Evolutionary conservation across 2,329 filamentous ascomycete species (phyloP), one percentile per base, ranked within the genome.

Genomic region (Orbilia javanica): DNA sequence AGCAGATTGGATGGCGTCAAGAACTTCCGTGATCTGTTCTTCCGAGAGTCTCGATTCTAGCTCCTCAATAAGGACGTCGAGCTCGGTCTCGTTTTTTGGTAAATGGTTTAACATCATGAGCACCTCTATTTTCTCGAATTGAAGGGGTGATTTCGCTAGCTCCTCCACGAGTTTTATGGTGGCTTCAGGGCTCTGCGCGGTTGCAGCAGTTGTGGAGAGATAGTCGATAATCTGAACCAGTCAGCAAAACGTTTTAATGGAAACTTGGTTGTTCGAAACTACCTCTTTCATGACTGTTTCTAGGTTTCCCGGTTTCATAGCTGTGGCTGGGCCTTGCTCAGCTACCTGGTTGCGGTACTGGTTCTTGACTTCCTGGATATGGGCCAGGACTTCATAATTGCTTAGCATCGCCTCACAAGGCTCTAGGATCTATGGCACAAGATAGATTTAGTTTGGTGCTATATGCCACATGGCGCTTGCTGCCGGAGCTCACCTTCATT

Each of bases 311-410:
- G 81, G 80, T 68, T 82, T 82, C 81, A 82, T 81, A 72, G 81
- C 80, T 8, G 79, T 66, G 1, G 78, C 79, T 3, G 79, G 79
- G 66, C 77, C 80, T 44, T 80, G 77, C 25, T 79, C 84, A 81
- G 88, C 86, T 55, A 80, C 73, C 29, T 80, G 70, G 42, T 80
- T 80, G 50, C 79, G 79, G 81, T 89, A 88, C 57, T 85, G 84
- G 69, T 85, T 84, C 64, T 86, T 86, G 81, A 89, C 88, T 55
- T 90, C 87, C 4, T 85, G 84, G 44, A 93, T 84, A 81, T 92
- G 91, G 71, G 87, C 86, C 81, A 90, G 90, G 79, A 93, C 91
- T 86, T 93, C 92, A 80, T 89, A 91, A 83, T 93, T 93, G 83
- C 89, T 89, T 82, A 94, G 86, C 48, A 90, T 87, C 4, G 90